Evolutionary conservation across 345 rosid genomes (phyloP).

Genomic region (Linum usitatissimum): DNA sequence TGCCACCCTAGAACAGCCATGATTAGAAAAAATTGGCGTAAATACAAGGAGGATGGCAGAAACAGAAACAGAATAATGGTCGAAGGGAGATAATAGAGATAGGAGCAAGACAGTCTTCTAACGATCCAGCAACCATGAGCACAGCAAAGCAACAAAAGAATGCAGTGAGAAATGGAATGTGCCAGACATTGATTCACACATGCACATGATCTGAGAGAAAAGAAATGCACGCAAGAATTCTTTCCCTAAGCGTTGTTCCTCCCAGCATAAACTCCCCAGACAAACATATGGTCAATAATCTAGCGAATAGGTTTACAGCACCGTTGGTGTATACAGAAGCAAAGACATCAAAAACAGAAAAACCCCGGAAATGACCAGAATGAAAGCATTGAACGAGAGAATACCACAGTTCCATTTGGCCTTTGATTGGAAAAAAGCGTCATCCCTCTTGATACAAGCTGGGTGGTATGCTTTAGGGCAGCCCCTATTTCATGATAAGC

Average conservation of each 20-base stretch:
- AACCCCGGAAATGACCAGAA: constrained; percentile 7
- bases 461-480: constrained; percentile 99
- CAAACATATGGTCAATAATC: not conserved
- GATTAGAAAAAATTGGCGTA: not conserved
- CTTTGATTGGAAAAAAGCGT: constrained; percentile 65
- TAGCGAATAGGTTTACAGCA: not conserved
- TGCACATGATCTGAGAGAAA: not conserved
- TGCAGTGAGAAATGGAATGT: not conserved
- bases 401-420: constrained; percentile 97
- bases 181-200: not conserved
- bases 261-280: not conserved
- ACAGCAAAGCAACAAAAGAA: not conserved
- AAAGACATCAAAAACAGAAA: constrained; percentile 1
- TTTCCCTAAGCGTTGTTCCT: not conserved
- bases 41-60: not conserved
- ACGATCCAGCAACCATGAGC: not conserved
- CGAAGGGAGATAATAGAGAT: not conserved
- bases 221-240: not conserved
- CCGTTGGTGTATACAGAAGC: not conserved
- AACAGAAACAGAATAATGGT: not conserved
- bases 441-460: constrained; percentile 84
- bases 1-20: constrained; percentile 73
- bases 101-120: not conserved
- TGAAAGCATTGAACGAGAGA: not conserved
- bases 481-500: constrained; percentile 36